Conservation (phyloP, 2,329 filamentous ascomycete genomes). For the Alternaria tenuissima region DNA sequence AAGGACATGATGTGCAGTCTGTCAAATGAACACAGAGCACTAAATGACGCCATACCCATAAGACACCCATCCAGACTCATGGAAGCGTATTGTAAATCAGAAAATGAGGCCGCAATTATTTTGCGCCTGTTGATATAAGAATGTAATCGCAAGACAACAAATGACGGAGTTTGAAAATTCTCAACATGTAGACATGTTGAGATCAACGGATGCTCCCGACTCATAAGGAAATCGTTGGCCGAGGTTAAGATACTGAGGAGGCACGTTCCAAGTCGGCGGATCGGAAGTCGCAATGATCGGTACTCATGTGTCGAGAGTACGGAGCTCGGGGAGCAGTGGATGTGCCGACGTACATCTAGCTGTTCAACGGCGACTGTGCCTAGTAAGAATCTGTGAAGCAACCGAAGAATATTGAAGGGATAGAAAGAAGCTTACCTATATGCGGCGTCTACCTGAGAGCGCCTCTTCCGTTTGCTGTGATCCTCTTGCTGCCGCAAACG, state of each 20-base stretch:
- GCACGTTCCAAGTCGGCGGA: neutral
- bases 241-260: neutral
- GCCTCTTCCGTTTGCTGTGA: conserved; percentile 47
- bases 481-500: conserved; percentile 48
- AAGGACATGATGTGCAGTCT: neutral
- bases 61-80: neutral
- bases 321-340: neutral
- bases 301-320: neutral
- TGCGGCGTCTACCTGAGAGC: conserved; percentile 46
- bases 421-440: conserved; percentile 40
- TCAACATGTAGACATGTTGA: neutral
- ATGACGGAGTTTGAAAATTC: neutral
- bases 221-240: neutral
- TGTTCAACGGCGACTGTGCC: conserved; percentile 23
- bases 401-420: neutral
- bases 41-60: neutral
- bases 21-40: neutral
- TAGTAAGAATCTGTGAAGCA: conserved; percentile 8
- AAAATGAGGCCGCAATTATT: neutral
- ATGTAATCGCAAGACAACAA: neutral
- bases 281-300: neutral
- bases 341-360: neutral
- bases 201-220: neutral
- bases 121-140: neutral
- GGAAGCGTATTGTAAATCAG: neutral